phyloP scores from a whole-genome alignment of 306 rosid species.

The Sphenostylis stenocarpa region DNA sequence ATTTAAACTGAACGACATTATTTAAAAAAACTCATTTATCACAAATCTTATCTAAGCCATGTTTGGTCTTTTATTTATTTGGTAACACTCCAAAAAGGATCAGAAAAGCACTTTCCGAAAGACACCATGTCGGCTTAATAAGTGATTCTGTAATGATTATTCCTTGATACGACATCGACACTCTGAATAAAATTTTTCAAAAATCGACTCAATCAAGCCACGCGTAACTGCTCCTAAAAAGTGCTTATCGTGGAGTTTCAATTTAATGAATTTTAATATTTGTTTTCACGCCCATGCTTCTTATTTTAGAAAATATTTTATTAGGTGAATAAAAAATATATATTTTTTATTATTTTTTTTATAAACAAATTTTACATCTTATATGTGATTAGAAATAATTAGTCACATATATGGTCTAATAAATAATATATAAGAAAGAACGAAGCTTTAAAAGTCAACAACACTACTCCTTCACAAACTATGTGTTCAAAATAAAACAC shows the following conservation, averaged over 20 bases:
- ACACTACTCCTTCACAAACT: too few species aligned
- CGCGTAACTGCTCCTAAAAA: not conserved
- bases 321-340: too few species aligned
- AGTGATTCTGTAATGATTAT: slow-evolving; percentile 23
- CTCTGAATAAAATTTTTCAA: not conserved
- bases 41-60: too few species aligned
- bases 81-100: not conserved
- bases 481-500: too few species aligned
- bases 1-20: too few species aligned
- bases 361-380: too few species aligned
- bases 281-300: not conserved
- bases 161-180: slow-evolving; percentile 21
- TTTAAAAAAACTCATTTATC: too few species aligned
- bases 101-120: slow-evolving; percentile 27
- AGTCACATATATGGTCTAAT: too few species aligned
- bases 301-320: not conserved
- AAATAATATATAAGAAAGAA: too few species aligned
- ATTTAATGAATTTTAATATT: not conserved
- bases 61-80: not conserved
- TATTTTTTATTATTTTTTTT: too few species aligned
- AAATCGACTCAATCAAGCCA: not conserved
- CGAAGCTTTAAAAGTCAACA: too few species aligned
- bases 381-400: too few species aligned
- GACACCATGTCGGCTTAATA: slow-evolving; percentile 3
- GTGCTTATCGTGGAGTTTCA: not conserved